A percentile compares a stretch with the other conserved stretches of the same genome.
These are phyloP conservation scores for Chalciporus chontae DNA, from an alignment of 768 basidiomycete genomes.

Conservation along the genomic window DNA sequence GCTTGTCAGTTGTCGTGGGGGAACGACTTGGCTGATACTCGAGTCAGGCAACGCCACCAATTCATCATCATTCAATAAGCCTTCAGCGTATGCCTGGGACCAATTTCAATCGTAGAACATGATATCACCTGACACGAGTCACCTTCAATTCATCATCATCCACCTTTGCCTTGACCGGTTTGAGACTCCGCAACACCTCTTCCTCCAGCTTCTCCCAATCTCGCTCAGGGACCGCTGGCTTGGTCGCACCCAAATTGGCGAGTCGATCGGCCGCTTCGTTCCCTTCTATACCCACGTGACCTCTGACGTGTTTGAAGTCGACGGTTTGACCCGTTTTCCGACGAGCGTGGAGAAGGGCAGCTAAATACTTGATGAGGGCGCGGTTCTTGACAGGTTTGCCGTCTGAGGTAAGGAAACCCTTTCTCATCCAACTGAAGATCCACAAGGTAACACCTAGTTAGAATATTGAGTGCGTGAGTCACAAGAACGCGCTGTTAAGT, in stretches of 20 bases:
- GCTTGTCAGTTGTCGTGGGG: not conserved
- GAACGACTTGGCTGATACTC: not conserved
- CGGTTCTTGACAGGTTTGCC: slow-evolving; percentile 70
- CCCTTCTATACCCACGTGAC: slow-evolving; percentile 72
- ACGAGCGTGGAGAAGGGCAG: slow-evolving; percentile 57
- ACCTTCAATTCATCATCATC: slow-evolving; percentile 21
- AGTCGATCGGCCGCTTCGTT: slow-evolving; percentile 85
- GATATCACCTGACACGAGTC: slow-evolving; percentile 2
- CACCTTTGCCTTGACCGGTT: not conserved
- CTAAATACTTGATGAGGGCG: slow-evolving; percentile 66
- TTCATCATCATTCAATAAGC: slow-evolving; percentile 35
- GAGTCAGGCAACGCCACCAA: slow-evolving; percentile 20
- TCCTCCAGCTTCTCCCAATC: slow-evolving; percentile 49
- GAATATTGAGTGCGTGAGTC: slow-evolving; percentile 5
- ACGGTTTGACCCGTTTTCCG: slow-evolving; percentile 51
- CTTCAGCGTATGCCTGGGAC: slow-evolving; percentile 32
- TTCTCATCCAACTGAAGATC: slow-evolving; percentile 64
- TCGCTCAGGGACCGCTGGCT: slow-evolving; percentile 42
- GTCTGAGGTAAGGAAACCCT: slow-evolving; percentile 43
- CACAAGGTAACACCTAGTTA: slow-evolving; percentile 61
- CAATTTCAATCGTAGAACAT: slow-evolving; percentile 5
- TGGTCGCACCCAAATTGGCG: slow-evolving; percentile 55
- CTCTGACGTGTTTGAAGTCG: slow-evolving; percentile 68
- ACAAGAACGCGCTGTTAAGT: not conserved
- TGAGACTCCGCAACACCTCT: slow-evolving; percentile 10